These are phyloP conservation scores for Trichoderma sp. DNA, from an alignment of 2,329 filamentous ascomycete genomes.

Conservation along the genomic window DNA sequence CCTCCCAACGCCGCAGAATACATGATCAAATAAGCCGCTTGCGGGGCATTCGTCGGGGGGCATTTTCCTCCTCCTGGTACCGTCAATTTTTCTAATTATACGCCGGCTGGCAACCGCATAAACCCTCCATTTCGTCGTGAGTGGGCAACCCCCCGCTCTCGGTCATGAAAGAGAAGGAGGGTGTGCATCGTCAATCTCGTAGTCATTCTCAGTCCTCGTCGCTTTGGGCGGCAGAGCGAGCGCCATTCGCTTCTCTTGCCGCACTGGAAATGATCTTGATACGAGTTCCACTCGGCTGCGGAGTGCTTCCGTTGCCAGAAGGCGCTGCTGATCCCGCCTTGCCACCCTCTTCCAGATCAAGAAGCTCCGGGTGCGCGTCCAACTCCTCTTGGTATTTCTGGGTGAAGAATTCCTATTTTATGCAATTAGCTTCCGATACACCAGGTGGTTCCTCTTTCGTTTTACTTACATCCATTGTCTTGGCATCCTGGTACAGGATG, in stretches of 20 bases:
- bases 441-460: not conserved
- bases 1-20: slow-evolving; percentile 28
- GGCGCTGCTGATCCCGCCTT: slow-evolving; percentile 43
- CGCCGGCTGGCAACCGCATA: slow-evolving; percentile 7
- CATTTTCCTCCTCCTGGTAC: slow-evolving; percentile 10
- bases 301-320: slow-evolving; percentile 61
- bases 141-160: not conserved
- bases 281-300: slow-evolving; percentile 58
- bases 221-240: slow-evolving; percentile 44
- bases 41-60: slow-evolving; percentile 11
- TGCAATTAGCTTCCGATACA: slow-evolving; percentile 32
- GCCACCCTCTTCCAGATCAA: slow-evolving; percentile 50
- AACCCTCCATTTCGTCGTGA: slow-evolving; percentile 9
- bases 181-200: slow-evolving; percentile 10
- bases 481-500: slow-evolving; percentile 86
- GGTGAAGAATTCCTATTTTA: slow-evolving; percentile 55
- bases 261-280: slow-evolving; percentile 64
- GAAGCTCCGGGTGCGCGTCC: slow-evolving; percentile 52
- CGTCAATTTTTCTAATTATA: slow-evolving; percentile 12
- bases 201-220: slow-evolving; percentile 47
- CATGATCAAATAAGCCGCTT: slow-evolving; percentile 24
- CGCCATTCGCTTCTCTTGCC: slow-evolving; percentile 38
- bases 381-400: slow-evolving; percentile 52
- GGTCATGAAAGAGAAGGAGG: not conserved
- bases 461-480: slow-evolving; percentile 77